Conservation (phyloP, 257 asterid genomes). For the Thymus quinquecostatus region DNA sequence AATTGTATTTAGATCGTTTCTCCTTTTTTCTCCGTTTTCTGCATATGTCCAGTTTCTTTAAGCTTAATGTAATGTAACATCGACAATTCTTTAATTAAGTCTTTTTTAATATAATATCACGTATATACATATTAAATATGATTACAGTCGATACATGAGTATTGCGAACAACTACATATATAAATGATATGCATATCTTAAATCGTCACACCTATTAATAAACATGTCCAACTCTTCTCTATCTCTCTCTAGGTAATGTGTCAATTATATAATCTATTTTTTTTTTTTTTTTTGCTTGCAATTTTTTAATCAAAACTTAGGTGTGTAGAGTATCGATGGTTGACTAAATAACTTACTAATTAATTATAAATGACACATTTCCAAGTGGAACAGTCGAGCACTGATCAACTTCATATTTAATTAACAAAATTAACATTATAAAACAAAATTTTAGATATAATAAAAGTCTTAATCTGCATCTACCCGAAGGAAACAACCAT, state of each 20-base stretch:
- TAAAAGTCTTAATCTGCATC: constrained; percentile 32
- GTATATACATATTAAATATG: too few relatives aligned
- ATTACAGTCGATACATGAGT: too few relatives aligned
- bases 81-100: too few relatives aligned
- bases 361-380: constrained; percentile 18
- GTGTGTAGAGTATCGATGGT: constrained; percentile 37
- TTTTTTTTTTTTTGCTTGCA: not conserved
- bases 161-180: not conserved
- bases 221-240: not conserved
- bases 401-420: constrained; percentile 29
- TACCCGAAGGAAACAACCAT: constrained; percentile 32
- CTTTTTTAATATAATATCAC: too few relatives aligned
- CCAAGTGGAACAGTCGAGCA: constrained; percentile 36
- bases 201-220: constrained; percentile 7
- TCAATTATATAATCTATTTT: not conserved
- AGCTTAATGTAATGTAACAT: too few relatives aligned
- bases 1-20: too few relatives aligned
- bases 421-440: constrained; percentile 11
- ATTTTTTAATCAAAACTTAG: constrained; percentile 4
- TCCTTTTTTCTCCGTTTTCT: too few relatives aligned
- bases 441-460: not conserved
- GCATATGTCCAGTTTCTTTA: too few relatives aligned
- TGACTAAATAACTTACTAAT: constrained; percentile 40
- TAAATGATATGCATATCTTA: not conserved
- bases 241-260: not conserved